Conservation (phyloP, 1,284 basidiomycete genomes). For the Coriolopsis trogii region DNA sequence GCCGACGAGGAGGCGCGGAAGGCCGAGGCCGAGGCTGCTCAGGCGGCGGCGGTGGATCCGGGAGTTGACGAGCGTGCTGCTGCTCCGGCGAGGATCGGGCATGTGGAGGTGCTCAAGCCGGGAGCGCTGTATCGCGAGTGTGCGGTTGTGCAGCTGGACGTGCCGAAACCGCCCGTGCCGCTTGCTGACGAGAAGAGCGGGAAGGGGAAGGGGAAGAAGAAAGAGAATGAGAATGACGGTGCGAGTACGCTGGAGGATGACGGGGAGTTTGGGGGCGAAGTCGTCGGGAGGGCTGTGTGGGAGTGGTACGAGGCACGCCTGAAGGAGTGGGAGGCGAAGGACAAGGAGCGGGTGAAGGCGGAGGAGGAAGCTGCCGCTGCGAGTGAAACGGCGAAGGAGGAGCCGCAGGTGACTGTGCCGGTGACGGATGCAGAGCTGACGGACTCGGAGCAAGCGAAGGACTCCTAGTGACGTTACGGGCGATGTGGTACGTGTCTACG, state of each 20-base stretch:
- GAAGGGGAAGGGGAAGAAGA: slow-evolving; percentile 30
- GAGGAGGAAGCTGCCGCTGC: slow-evolving; percentile 15
- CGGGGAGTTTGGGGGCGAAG: slow-evolving; percentile 68
- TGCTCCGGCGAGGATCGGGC: slow-evolving; percentile 40
- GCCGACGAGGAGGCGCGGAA: slow-evolving; percentile 23
- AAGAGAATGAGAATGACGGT: slow-evolving; percentile 33
- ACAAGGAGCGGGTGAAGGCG: slow-evolving; percentile 21
- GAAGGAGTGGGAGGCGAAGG: slow-evolving; percentile 58
- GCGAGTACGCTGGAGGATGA: slow-evolving; percentile 49
- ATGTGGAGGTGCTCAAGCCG: slow-evolving; percentile 61
- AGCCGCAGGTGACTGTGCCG: background rate
- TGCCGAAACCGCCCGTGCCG: slow-evolving; percentile 32
- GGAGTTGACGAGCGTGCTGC: slow-evolving; percentile 6
- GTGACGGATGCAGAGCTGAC: background rate
- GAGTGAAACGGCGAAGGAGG: slow-evolving; percentile 8
- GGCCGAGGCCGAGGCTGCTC: too few species aligned
- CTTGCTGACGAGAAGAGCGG: slow-evolving; percentile 20
- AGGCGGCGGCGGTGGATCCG: slow-evolving; percentile 5
- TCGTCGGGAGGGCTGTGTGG: slow-evolving; percentile 69
- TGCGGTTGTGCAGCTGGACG: slow-evolving; percentile 54
- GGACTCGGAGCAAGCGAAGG: background rate
- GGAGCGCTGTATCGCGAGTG: slow-evolving; percentile 78
- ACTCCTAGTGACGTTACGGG: background rate
- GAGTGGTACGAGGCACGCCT: slow-evolving; percentile 68
- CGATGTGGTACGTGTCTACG: slow-evolving; percentile 13